Conservation (phyloP, 306 rosid genomes). For the Inga oerstediana region DNA sequence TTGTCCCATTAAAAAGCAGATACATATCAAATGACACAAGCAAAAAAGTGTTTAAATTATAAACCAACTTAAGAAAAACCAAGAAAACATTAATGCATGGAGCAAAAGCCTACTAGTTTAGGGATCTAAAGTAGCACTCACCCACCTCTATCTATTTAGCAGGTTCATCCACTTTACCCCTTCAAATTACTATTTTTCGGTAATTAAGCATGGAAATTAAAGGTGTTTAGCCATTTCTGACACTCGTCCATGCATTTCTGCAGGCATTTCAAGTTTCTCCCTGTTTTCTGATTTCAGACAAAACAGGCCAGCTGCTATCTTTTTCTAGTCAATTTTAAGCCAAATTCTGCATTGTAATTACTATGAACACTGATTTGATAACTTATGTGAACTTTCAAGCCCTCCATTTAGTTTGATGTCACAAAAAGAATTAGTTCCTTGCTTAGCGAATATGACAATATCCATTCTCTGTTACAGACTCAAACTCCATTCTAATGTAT, state of each 20-base stretch:
- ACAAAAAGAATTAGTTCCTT: neutral
- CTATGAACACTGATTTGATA: neutral
- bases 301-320: neutral
- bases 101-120: neutral
- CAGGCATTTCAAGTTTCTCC: neutral
- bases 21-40: neutral
- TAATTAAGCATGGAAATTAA: neutral
- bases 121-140: neutral
- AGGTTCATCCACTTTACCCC: neutral
- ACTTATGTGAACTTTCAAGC: neutral
- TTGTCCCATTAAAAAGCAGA: neutral
- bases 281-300: neutral
- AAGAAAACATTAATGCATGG: neutral
- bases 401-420: neutral
- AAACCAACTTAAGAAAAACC: neutral
- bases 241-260: neutral
- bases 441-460: neutral
- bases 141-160: neutral
- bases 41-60: neutral
- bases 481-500: neutral
- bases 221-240: neutral
- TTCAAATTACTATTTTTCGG: neutral
- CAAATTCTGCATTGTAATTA: neutral
- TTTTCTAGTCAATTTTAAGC: neutral
- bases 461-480: conserved; percentile 3